Conservation (phyloP, 2,329 filamentous ascomycete species). For the Phyllosticta citrichinensis region DNA sequence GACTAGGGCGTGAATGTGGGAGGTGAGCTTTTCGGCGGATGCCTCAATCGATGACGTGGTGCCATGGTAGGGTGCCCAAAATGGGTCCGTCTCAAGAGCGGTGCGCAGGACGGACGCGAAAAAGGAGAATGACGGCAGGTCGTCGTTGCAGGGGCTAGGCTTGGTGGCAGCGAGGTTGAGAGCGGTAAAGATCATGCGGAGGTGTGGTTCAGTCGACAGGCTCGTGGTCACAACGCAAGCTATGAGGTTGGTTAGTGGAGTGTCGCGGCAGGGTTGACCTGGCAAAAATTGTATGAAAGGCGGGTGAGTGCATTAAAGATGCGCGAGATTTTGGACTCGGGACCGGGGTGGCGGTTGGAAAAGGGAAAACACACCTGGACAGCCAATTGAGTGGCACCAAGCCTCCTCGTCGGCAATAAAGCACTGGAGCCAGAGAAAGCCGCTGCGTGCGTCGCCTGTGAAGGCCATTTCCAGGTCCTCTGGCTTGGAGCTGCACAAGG, state of each 20-base stretch:
- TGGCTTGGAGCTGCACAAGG: conserved; percentile 37
- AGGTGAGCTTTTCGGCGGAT: conserved; percentile 32
- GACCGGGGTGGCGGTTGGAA: background rate
- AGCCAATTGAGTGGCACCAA: conserved; percentile 47
- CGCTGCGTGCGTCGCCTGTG: conserved; percentile 44
- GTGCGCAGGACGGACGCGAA: conserved; percentile 26
- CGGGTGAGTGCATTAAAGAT: background rate
- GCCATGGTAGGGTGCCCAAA: conserved; percentile 31
- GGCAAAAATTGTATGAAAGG: conserved; percentile 11
- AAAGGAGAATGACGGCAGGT: conserved; percentile 12
- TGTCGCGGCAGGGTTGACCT: background rate
- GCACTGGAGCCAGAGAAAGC: conserved; percentile 50
- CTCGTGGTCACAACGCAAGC: conserved; percentile 36
- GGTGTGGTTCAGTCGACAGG: conserved; percentile 37
- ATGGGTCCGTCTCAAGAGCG: conserved; percentile 32
- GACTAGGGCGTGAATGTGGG: conserved; percentile 38
- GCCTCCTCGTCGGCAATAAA: conserved; percentile 47
- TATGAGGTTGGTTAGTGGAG: conserved; percentile 12
- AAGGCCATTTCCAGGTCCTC: conserved; percentile 49
- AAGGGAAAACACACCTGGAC: conserved; percentile 30
- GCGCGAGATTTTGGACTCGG: background rate
- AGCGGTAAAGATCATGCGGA: conserved; percentile 38
- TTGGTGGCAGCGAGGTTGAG: conserved; percentile 33
- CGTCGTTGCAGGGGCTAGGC: conserved; percentile 15
- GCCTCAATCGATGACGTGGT: conserved; percentile 35